Percentiles rank a stretch among this genome's conserved stretches.
Conservation (phyloP, 805 yeast species). For the Metschnikowia proteae region DNA sequence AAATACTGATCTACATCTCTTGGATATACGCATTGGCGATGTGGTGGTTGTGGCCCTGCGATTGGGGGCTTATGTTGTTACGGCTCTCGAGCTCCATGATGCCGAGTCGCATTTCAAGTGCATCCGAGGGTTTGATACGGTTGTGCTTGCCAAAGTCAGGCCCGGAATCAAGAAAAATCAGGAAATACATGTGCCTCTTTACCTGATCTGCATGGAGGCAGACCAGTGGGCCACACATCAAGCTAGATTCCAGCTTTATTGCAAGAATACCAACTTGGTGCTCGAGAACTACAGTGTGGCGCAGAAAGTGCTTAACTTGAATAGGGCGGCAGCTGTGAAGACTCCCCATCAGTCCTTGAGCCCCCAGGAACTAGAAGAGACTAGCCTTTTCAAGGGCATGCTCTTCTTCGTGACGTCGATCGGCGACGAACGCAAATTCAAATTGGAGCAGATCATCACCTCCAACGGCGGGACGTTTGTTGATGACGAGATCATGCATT, state of each 20-base stretch:
- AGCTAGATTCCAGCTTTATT: conserved; percentile 24
- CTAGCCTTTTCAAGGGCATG: conserved; percentile 15
- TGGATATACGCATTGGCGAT: conserved; percentile 61
- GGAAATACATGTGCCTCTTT: conserved; percentile 23
- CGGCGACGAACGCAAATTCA: conserved; percentile 29
- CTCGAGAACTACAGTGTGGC: conserved; percentile 13
- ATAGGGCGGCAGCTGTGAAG: neutral
- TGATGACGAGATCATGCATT: conserved; percentile 33
- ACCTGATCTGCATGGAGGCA: conserved; percentile 37
- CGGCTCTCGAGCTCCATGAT: conserved; percentile 38
- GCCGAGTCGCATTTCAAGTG: conserved; percentile 38
- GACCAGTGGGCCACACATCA: conserved; percentile 39
- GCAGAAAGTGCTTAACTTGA: conserved; percentile 2
- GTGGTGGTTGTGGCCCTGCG: conserved; percentile 34
- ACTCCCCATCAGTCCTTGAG: neutral
- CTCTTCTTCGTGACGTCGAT: conserved; percentile 37
- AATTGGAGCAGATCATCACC: conserved; percentile 33
- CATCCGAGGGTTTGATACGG: conserved; percentile 57
- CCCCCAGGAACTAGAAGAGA: conserved; percentile 3
- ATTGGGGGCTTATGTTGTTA: conserved; percentile 36
- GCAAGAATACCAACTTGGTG: conserved; percentile 21
- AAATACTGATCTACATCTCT: conserved; percentile 37
- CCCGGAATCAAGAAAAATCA: conserved; percentile 4
- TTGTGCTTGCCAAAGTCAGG: conserved; percentile 30
- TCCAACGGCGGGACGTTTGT: conserved; percentile 41